Percentiles rank a stretch among this genome's conserved stretches.
phyloP scores from a whole-genome alignment of 345 rosid species.

The Microcos paniculata region DNA sequence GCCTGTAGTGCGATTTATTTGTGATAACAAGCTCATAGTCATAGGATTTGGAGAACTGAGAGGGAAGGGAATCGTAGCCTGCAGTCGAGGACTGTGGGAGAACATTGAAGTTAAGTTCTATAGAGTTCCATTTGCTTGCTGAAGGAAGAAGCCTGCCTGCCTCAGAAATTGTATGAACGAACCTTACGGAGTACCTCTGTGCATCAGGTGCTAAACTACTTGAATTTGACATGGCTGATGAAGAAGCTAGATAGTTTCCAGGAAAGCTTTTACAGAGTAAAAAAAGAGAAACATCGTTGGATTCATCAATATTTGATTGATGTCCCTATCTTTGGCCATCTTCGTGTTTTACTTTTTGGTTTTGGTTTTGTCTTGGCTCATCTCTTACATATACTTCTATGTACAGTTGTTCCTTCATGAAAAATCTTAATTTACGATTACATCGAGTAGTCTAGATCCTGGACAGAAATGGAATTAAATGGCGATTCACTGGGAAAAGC shows the following conservation, averaged over 20 bases:
- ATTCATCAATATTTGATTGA: not conserved
- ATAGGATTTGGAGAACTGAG: constrained; percentile 46
- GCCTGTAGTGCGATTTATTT: constrained; percentile 37
- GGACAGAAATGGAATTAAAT: not conserved
- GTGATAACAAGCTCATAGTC: constrained; percentile 48
- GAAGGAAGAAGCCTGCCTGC: constrained; percentile 49
- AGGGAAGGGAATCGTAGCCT: constrained; percentile 43
- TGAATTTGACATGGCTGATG: constrained; percentile 19
- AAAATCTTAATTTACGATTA: not conserved
- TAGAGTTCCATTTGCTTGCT: constrained; percentile 46
- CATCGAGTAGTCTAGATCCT: not conserved
- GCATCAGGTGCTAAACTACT: constrained; percentile 13
- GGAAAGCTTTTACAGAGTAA: not conserved
- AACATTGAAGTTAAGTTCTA: constrained; percentile 31
- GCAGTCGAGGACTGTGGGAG: constrained; percentile 28
- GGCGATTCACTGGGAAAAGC: not conserved
- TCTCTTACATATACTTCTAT: not conserved
- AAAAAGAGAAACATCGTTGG: not conserved
- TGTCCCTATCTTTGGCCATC: not conserved
- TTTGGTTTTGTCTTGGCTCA: not conserved
- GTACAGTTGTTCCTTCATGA: not conserved
- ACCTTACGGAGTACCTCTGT: constrained; percentile 21
- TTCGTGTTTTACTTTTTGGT: not conserved
- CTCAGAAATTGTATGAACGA: constrained; percentile 37
- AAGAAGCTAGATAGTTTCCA: not conserved